A percentile compares a stretch with the other conserved stretches of the same genome.
Evolutionary conservation across 2,329 filamentous ascomycete species (phyloP).

Genomic region (Aureobasidium sp.): DNA sequence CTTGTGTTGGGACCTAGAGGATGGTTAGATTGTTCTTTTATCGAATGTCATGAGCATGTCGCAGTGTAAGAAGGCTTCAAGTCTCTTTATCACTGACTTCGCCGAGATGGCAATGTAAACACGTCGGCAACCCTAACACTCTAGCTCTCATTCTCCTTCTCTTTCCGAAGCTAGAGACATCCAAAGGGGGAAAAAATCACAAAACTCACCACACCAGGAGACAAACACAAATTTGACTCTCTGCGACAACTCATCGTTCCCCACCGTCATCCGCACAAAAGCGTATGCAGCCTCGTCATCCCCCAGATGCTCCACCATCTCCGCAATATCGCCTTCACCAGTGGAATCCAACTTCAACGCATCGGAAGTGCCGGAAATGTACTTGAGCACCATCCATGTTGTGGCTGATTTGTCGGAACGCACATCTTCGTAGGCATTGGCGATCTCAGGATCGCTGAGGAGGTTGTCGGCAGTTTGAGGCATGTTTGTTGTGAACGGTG

Average conservation of each 20-base stretch:
- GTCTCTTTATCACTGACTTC: not conserved
- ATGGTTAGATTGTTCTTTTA: not conserved
- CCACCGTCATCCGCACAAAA: slow-evolving; percentile 9
- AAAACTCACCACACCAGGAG: slow-evolving; percentile 10
- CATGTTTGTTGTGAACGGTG: not conserved
- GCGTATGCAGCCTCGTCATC: slow-evolving; percentile 13
- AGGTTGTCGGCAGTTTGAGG: slow-evolving; percentile 12
- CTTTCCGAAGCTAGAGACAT: too few relatives aligned
- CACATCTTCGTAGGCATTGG: slow-evolving; percentile 10
- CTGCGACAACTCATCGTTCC: slow-evolving; percentile 5
- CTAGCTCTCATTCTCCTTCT: not conserved
- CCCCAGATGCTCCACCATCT: not conserved
- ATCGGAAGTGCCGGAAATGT: slow-evolving; percentile 11
- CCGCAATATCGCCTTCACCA: not conserved
- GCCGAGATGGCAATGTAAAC: not conserved
- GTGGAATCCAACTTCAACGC: slow-evolving; percentile 8
- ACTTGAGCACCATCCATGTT: slow-evolving; percentile 15
- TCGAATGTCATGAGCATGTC: not conserved
- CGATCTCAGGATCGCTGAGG: slow-evolving; percentile 14
- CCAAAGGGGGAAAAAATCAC: not conserved
- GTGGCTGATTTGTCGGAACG: slow-evolving; percentile 7
- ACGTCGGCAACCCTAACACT: not conserved
- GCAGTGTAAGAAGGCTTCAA: not conserved
- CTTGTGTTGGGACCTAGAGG: slow-evolving; percentile 3
- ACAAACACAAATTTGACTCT: slow-evolving; percentile 12